Evolutionary conservation across 441 rosid genomes (phyloP).

Genomic region (Sinapis alba): DNA sequence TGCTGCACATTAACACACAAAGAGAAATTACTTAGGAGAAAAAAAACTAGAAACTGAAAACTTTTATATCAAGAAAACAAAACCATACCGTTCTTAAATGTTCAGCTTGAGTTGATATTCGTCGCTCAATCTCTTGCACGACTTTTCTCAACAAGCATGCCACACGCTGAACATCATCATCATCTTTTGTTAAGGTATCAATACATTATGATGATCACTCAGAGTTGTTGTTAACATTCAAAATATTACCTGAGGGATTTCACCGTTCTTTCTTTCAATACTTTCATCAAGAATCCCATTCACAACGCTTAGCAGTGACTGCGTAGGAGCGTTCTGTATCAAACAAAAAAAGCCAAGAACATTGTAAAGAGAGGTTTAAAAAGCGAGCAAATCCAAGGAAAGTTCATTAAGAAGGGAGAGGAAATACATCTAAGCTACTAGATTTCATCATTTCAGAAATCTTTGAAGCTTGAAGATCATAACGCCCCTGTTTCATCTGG

Average conservation of each 20-base stretch:
- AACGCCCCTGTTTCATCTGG: conserved; percentile 77
- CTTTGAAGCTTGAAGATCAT: conserved; percentile 76
- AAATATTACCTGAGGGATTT: conserved; percentile 76
- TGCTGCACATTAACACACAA: conserved; percentile 53
- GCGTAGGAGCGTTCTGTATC: conserved; percentile 89
- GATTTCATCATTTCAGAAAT: conserved; percentile 87
- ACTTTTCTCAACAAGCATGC: conserved; percentile 79
- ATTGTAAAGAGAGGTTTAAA: not conserved
- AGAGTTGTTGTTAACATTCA: not conserved
- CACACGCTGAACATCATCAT: conserved; percentile 59
- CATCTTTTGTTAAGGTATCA: not conserved
- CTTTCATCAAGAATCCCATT: conserved; percentile 91
- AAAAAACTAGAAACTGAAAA: conserved; percentile 15
- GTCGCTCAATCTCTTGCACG: conserved; percentile 90
- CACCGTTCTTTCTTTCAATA: conserved; percentile 70
- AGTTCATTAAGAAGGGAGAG: not conserved
- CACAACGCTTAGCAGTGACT: conserved; percentile 80
- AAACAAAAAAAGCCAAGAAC: conserved; percentile 11
- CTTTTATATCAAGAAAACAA: not conserved
- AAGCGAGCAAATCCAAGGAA: conserved; percentile 8
- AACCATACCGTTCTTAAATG: conserved; percentile 77
- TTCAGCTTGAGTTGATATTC: conserved; percentile 95
- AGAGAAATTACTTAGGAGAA: conserved; percentile 10
- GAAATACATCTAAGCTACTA: conserved; percentile 73
- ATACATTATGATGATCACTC: not conserved